Evolutionary conservation across 352 stramenopile species (phyloP).

Genomic region (Phytophthora idaei): DNA sequence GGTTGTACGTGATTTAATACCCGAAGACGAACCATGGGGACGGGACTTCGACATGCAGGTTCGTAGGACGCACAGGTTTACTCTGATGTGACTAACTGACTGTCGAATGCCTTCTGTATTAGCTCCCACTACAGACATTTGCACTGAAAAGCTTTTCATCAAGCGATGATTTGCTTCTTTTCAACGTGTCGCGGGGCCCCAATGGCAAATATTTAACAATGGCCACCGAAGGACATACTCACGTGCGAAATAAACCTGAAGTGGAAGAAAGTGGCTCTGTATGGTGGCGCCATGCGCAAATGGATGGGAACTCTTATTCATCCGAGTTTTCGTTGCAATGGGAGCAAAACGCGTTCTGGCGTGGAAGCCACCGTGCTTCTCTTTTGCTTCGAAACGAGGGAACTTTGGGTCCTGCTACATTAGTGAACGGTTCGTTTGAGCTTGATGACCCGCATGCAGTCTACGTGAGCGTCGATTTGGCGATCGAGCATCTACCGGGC

Average conservation of each 20-base stretch:
- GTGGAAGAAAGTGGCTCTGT: constrained; percentile 37
- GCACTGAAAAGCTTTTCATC: constrained; percentile 48
- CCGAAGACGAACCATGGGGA: constrained; percentile 45
- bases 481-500: constrained; percentile 32
- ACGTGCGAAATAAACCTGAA: neutral
- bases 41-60: constrained; percentile 56
- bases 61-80: constrained; percentile 5
- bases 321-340: constrained; percentile 52
- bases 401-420: constrained; percentile 24
- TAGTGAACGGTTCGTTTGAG: constrained; percentile 46
- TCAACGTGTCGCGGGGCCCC: constrained; percentile 27
- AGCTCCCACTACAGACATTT: constrained; percentile 71
- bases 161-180: constrained; percentile 36
- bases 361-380: constrained; percentile 29
- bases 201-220: constrained; percentile 43
- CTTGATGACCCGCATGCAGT: constrained; percentile 34
- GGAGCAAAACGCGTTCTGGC: constrained; percentile 22
- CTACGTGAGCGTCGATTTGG: constrained; percentile 34
- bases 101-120: constrained; percentile 2
- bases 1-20: constrained; percentile 55
- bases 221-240: neutral
- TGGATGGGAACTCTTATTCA: constrained; percentile 42
- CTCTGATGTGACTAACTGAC: constrained; percentile 2
- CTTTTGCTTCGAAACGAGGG: constrained; percentile 51
- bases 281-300: constrained; percentile 60